A percentile compares a stretch with the other conserved stretches of the same genome.
These are phyloP conservation scores for Bryoglossum gracile DNA, from an alignment of 495 filamentous ascomycete species.

Conservation along the genomic window DNA sequence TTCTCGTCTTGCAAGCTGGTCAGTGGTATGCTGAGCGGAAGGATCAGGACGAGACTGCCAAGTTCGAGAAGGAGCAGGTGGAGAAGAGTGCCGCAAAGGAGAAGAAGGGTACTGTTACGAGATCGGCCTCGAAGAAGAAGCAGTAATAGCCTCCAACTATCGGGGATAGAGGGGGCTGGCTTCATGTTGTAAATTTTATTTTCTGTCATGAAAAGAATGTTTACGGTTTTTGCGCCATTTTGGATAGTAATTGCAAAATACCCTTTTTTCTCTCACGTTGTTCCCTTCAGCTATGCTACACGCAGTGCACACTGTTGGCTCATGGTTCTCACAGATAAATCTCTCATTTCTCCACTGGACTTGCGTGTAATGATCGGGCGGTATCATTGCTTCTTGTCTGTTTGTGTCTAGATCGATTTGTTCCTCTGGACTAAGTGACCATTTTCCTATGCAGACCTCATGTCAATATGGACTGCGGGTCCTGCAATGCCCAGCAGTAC, in stretches of 20 bases:
- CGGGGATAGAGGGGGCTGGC: not conserved
- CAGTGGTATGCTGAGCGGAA: constrained; percentile 98
- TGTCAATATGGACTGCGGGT: no score
- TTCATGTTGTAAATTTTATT: constrained; percentile 5
- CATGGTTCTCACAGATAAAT: no score
- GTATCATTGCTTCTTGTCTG: no score
- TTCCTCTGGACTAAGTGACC: no score
- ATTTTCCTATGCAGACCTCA: no score
- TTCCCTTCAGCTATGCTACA: not conserved
- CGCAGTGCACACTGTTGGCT: no score
- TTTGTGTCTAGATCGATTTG: no score
- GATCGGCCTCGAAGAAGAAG: constrained; percentile 27
- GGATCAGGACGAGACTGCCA: constrained; percentile 72
- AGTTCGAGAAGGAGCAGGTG: constrained; percentile 47
- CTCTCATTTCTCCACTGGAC: no score
- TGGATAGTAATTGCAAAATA: not conserved
- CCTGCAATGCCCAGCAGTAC: no score
- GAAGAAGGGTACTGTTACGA: constrained; percentile 20
- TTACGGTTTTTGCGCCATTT: not conserved
- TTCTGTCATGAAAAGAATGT: no score
- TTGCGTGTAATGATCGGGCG: no score
- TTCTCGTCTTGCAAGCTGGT: constrained; percentile 88
- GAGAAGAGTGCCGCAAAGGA: constrained; percentile 32
- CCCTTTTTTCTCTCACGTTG: not conserved
- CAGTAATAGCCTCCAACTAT: constrained; percentile 16